These are phyloP conservation scores for Citrus maxima DNA, from an alignment of 345 rosid species.

Conservation along the genomic window DNA sequence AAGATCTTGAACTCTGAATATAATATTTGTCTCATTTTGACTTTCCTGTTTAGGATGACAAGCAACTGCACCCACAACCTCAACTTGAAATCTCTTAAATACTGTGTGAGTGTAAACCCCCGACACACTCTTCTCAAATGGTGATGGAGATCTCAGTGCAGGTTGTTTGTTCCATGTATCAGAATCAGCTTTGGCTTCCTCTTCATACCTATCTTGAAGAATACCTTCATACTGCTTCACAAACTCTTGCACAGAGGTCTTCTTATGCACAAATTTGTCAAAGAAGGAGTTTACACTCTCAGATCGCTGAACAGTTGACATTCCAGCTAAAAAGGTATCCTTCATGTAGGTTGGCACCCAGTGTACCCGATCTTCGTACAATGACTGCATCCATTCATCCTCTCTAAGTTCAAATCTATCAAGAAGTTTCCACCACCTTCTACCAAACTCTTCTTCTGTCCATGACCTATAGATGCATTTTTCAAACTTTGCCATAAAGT, in stretches of 20 bases:
- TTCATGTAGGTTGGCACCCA: constrained; percentile 55
- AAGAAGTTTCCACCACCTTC: constrained; percentile 57
- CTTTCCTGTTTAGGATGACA: constrained; percentile 54
- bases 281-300: constrained; percentile 49
- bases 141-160: constrained; percentile 48
- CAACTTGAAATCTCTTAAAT: constrained; percentile 51
- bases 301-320: constrained; percentile 45
- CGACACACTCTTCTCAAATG: constrained; percentile 49
- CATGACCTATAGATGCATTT: constrained; percentile 59
- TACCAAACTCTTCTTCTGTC: constrained; percentile 47
- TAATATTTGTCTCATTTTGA: constrained; percentile 33
- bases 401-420: constrained; percentile 47
- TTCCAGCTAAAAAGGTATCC: constrained; percentile 47
- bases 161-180: constrained; percentile 55
- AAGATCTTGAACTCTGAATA: constrained; percentile 49
- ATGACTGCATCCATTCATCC: constrained; percentile 41
- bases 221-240: constrained; percentile 44
- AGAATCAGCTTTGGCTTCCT: constrained; percentile 53
- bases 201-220: constrained; percentile 55
- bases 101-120: constrained; percentile 46
- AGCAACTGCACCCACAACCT: constrained; percentile 53
- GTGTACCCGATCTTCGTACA: constrained; percentile 47
- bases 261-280: constrained; percentile 57
- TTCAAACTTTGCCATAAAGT: constrained; percentile 48
- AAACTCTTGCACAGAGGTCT: constrained; percentile 54